Base-by-base conservation (phyloP, 164 flowering plant species). In the Tinospora cordifolia region DNA sequence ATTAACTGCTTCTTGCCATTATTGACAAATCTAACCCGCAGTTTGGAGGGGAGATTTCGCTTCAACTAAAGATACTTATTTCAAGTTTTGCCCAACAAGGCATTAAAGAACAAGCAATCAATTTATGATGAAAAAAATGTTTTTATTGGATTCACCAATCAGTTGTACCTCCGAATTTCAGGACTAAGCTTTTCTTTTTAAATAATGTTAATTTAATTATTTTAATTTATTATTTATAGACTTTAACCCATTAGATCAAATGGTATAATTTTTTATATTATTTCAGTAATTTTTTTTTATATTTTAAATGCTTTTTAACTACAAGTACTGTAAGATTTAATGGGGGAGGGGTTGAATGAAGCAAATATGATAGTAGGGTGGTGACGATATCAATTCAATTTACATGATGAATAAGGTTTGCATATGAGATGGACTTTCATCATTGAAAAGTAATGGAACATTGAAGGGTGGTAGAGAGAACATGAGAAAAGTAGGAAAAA, bases 391-490 rank as follows among this genome's bases (percentile, higher is more conserved):
- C 54, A 47, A 47, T 47, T 19, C 54, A 47, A 13, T 47, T 14
- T 47, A 10, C n/a, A 54, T 54, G 60, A 54, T 54, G 60, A 54
- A 21, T 54, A 54, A 8, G n/a, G 6, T 17, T 22, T 30, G 4
- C 36, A 30, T 30, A 4, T 54, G n/a, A 54, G 60, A 54, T 7
- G 25, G 25, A 54, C 60, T 54, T 54, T 54, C 21, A n/a, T 54
- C 22, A 54, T 54, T 54, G 11, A 40, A 70, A 70, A 60, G 26
- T 41, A 41, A 22, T 25, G 62, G 14, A 27, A 30, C 17, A 30
- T 27, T 15, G 67, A 25, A 67, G 40, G 27, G 65, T 25, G 36
- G 34, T 26, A 71, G 40, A 59, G 63, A 66, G 65, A 27, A 39
- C 58, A 40, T 21, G 34, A 44, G 26, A 44, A 67, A 46, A 59